Evolutionary conservation across 164 flowering plant species (phyloP), one percentile per base, ranked within the genome.

Genomic region (Amborella trichopoda): DNA sequence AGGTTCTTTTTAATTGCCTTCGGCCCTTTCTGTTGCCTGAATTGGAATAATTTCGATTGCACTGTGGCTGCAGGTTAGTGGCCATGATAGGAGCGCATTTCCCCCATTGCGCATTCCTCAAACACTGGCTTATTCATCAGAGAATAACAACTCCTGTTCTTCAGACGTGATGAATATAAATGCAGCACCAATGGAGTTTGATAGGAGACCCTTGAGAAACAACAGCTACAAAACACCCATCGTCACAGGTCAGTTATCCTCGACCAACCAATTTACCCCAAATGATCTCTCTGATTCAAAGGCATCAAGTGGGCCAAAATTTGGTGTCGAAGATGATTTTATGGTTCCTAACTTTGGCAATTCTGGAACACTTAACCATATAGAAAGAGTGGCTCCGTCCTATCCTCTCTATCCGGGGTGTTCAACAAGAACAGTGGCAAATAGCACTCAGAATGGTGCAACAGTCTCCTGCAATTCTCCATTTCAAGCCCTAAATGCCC

Each of bases 301-400:
- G 56, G 44, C 39, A 16, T 54, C 40, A 14, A 16, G 32, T 33
- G 14, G 12, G 28, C 67, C 61, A 50, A 72, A 60, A 49, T 52
- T 26, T 9, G 64, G 65, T 17, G 80, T 76, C 22, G 81, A 78
- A 30, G 89, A 82, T 59, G 93, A 89, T 57, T 84, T 67, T 59
- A 59, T 26, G 23, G 97, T 82, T 46, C 90, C 95, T 39, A 62
- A 73, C 6, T 80, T 63, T 67, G 46, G 48, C 38, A 64, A 67
- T 8, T 51, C 75, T 3, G 60, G 50, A 26, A 60, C 50, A 37
- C 10, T 39, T 34, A 26, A 20, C 28, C 42, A 44, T 24, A 48
- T 21, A 39, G 74, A 58, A 60, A 67, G 52, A 48, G 24, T 43
- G 16, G 26, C 61, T 40, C 59, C 66, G 26, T 32, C 53, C 3